These are phyloP conservation scores for Tolypocladium sp. DNA, from an alignment of 2,329 filamentous ascomycete species.

Conservation along the genomic window DNA sequence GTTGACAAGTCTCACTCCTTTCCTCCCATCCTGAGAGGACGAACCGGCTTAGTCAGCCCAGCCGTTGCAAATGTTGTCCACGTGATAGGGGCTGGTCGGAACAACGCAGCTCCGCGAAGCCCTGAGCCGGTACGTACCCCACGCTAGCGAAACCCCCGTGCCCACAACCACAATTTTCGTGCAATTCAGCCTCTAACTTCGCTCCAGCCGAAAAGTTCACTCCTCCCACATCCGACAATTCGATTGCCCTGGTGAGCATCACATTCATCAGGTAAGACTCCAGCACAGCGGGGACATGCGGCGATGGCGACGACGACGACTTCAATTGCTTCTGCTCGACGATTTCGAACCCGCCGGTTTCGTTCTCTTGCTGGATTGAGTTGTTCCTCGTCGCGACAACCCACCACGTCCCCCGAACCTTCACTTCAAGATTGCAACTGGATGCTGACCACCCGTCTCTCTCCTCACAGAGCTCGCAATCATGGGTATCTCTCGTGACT, in stretches of 20 bases:
- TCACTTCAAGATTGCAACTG: not conserved
- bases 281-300: not conserved
- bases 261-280: constrained; percentile 38
- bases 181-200: constrained; percentile 22
- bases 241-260: constrained; percentile 40
- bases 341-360: constrained; percentile 11
- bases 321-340: constrained; percentile 9
- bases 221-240: constrained; percentile 29
- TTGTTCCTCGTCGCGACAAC: not conserved
- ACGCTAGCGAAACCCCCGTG: constrained; percentile 23
- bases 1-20: too few relatives aligned
- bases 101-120: constrained; percentile 15
- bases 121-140: constrained; percentile 21
- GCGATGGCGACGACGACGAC: not conserved
- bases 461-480: constrained; percentile 58
- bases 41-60: not conserved
- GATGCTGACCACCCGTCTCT: constrained; percentile 10
- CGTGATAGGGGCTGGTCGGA: constrained; percentile 9
- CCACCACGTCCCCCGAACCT: not conserved
- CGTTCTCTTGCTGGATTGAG: constrained; percentile 1
- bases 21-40: too few relatives aligned
- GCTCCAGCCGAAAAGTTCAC: constrained; percentile 24
- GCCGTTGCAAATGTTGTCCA: not conserved
- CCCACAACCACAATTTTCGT: constrained; percentile 31
- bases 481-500: constrained; percentile 99